Percentiles rank a stretch among this genome's conserved stretches.
These are phyloP conservation scores for Monilinia aucupariae DNA, from an alignment of 2,329 filamentous ascomycete genomes.

Conservation along the genomic window DNA sequence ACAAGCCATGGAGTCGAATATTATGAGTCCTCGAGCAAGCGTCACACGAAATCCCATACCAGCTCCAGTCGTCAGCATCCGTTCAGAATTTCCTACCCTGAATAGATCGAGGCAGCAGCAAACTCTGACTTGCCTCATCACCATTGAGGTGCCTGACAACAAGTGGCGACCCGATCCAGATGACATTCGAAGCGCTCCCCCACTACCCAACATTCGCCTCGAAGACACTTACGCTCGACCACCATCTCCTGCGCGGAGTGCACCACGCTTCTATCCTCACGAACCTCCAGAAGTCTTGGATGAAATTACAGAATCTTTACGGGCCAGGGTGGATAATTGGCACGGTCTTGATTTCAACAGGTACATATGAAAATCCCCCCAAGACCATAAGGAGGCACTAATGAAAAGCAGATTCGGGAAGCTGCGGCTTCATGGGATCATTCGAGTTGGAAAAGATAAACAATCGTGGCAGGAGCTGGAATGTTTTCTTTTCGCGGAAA, in stretches of 20 bases:
- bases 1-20: constrained; percentile 87
- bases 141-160: constrained; percentile 85
- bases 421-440: constrained; percentile 78
- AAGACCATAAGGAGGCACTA: background rate
- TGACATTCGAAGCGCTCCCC: constrained; percentile 57
- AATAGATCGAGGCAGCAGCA: constrained; percentile 90
- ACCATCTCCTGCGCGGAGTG: constrained; percentile 50
- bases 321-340: constrained; percentile 93
- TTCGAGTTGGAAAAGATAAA: constrained; percentile 93
- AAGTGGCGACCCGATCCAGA: constrained; percentile 86
- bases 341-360: constrained; percentile 88
- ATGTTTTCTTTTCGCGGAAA: constrained; percentile 94
- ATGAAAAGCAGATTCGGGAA: constrained; percentile 70
- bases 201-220: constrained; percentile 40
- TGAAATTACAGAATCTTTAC: constrained; percentile 78
- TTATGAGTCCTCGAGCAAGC: constrained; percentile 64
- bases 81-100: constrained; percentile 94
- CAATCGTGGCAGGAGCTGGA: constrained; percentile 96
- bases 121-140: constrained; percentile 87
- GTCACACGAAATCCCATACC: constrained; percentile 81
- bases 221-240: constrained; percentile 52
- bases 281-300: constrained; percentile 73
- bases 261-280: constrained; percentile 60
- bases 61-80: constrained; percentile 83
- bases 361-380: constrained; percentile 38